Base-by-base conservation (phyloP, 2,329 filamentous ascomycete species). In the Hypoxylon sp. region DNA sequence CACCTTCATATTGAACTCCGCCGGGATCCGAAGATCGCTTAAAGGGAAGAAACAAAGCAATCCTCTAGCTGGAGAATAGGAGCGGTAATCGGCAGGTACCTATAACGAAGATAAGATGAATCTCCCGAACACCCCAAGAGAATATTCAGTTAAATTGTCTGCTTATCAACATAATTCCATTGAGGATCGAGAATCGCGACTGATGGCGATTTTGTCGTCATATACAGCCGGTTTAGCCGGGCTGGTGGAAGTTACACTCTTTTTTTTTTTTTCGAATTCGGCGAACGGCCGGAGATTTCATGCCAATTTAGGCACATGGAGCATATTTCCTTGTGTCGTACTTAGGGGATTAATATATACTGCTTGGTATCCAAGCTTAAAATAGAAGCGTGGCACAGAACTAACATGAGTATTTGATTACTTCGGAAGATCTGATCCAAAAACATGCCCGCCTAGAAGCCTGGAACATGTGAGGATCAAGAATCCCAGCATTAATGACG, bases 201-300 rank as follows among this genome's bases (percentile, higher is more conserved):
- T 44, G 44, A 13, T 7, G 19, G 8, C 48, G 47, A 58, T 42
- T 24, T 48, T 21, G 53, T 27, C 56, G 32, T 51, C 32, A 62
- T 55, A 65, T 62, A 68, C 68, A 70, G 8, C 68, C 68, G 60
- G 59, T 70, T 70, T 70, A 70, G 68, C 64, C 68, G 68, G 19
- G 39, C n/a, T 19, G 53, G 29, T 32, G 32, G 48, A 51, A 37
- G 37, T 39, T 61, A 15, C 47, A 64, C 29, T 52, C 31, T 19
- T 31, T 31, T 47, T 31, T 47, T 52, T 31, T 19, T 31, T 31
- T 47, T 31, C 51, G 32, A 17, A 62, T 35, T 55, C 39, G 47
- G 46, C 42, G 37, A 68, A 52, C 21, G 59, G 21, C 24, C 53
- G 46, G 31, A 17, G 19, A 31, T 50, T 44, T 47, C 8, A 48